phyloP scores from a whole-genome alignment of 768 basidiomycete genomes.

The Collybiopsis confluens region DNA sequence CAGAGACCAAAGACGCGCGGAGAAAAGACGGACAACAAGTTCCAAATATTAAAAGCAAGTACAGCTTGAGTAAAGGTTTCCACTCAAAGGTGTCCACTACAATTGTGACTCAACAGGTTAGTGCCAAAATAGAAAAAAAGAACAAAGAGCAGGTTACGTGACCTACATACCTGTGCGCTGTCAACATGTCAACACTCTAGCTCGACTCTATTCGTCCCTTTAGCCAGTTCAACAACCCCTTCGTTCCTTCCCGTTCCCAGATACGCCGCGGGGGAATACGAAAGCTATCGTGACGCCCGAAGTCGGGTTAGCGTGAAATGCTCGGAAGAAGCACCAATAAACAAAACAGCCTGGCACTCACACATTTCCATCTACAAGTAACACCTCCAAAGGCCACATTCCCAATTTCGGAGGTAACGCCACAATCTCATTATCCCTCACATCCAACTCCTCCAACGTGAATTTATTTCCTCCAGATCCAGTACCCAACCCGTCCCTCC shows the following conservation, averaged over 20 bases:
- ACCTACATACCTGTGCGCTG: no score
- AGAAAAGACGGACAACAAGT: no score
- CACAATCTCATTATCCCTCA: conserved; percentile 77
- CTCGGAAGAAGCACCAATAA: background rate
- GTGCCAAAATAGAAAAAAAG: no score
- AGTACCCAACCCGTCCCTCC: conserved; percentile 79
- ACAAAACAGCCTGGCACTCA: conserved; percentile 32
- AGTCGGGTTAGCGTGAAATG: no score
- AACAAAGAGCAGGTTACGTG: no score
- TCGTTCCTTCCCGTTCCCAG: conserved; percentile 86
- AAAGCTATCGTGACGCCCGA: no score
- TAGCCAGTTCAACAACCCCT: conserved; percentile 75
- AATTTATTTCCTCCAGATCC: conserved; percentile 73
- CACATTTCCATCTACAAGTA: conserved; percentile 83
- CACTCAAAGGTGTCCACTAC: no score
- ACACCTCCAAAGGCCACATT: conserved; percentile 71
- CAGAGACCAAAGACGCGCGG: no score
- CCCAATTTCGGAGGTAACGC: conserved; percentile 69
- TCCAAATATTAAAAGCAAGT: no score
- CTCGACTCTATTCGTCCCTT: conserved; percentile 67
- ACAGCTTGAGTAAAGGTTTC: no score
- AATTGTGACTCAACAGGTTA: no score
- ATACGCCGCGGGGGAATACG: conserved; percentile 75
- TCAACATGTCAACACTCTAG: no score
- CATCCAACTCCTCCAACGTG: conserved; percentile 79